These are phyloP conservation scores for Oryza australiensis DNA, from an alignment of 176 grass and related monocot genomes.

Conservation along the genomic window DNA sequence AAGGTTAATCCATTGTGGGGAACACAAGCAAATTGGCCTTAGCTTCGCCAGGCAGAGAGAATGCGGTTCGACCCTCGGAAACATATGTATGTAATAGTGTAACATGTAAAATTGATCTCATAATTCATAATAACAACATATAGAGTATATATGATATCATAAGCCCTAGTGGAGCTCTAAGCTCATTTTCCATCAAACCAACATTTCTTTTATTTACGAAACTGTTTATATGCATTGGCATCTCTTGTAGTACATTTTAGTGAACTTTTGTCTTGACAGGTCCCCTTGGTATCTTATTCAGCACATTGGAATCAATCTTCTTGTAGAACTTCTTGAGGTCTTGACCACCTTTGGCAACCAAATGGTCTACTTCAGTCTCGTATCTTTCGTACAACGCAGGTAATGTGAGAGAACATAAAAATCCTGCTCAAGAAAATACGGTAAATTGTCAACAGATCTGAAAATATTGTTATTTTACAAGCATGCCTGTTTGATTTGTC, in stretches of 20 bases:
- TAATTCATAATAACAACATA: neutral
- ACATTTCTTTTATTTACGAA: neutral
- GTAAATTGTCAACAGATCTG: neutral
- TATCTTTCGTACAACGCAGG: conserved; percentile 84
- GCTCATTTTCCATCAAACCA: neutral
- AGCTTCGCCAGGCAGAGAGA: neutral
- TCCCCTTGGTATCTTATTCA: conserved; percentile 88
- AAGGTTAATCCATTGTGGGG: neutral
- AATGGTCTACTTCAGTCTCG: conserved; percentile 62
- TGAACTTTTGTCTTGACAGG: conserved; percentile 55
- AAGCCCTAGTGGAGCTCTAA: neutral
- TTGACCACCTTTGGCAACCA: conserved; percentile 49
- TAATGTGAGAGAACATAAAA: conserved; percentile 62
- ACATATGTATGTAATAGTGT: neutral
- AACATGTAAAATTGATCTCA: neutral
- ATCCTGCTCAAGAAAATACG: conserved; percentile 41
- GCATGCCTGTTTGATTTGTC: neutral
- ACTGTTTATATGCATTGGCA: neutral
- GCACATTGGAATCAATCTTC: conserved; percentile 70
- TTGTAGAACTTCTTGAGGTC: conserved; percentile 78
- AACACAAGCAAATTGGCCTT: neutral
- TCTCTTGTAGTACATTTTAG: neutral
- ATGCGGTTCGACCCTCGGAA: neutral
- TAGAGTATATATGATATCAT: neutral
- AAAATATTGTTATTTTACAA: neutral